Conservation (phyloP, 495 filamentous ascomycete species). For the Lichenothelia convexa region DNA sequence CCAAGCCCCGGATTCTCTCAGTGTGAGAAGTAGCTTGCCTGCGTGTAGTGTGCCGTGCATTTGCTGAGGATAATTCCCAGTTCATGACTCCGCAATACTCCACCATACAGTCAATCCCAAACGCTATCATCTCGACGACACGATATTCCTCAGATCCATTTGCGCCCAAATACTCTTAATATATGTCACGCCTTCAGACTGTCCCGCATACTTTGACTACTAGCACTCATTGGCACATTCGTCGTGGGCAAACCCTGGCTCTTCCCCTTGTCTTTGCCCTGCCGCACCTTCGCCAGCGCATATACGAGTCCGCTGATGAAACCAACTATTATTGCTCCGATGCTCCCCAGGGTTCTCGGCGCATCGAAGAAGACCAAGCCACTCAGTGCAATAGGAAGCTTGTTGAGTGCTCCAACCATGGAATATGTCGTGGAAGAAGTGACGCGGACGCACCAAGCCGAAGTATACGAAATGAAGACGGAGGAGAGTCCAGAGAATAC, state of each 20-base stretch:
- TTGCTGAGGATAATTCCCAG: too few species aligned
- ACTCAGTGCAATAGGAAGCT: constrained; percentile 80
- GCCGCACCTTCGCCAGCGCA: constrained; percentile 76
- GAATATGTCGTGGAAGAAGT: constrained; percentile 94
- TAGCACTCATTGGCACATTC: constrained; percentile 66
- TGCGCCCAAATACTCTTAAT: too few species aligned
- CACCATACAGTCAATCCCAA: too few species aligned
- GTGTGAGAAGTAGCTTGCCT: too few species aligned
- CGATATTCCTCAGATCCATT: too few species aligned
- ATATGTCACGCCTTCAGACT: constrained; percentile 37
- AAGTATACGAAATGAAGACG: constrained; percentile 97
- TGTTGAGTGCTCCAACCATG: constrained; percentile 97
- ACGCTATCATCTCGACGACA: too few species aligned
- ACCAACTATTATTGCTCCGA: constrained; percentile 74
- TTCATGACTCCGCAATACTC: too few species aligned
- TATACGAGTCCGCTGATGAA: constrained; percentile 89
- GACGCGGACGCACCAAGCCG: constrained; percentile 94
- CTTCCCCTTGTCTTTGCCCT: constrained; percentile 39
- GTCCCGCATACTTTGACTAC: constrained; percentile 80
- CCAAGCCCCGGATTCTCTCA: too few species aligned
- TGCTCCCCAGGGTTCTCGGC: constrained; percentile 77
- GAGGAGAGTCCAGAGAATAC: constrained; percentile 82
- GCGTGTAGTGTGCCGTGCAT: too few species aligned
- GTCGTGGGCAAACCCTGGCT: constrained; percentile 48
- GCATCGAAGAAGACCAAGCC: constrained; percentile 92